phyloP scores from a whole-genome alignment of 2,329 filamentous ascomycete species.

The Colletotrichum trifolii region DNA sequence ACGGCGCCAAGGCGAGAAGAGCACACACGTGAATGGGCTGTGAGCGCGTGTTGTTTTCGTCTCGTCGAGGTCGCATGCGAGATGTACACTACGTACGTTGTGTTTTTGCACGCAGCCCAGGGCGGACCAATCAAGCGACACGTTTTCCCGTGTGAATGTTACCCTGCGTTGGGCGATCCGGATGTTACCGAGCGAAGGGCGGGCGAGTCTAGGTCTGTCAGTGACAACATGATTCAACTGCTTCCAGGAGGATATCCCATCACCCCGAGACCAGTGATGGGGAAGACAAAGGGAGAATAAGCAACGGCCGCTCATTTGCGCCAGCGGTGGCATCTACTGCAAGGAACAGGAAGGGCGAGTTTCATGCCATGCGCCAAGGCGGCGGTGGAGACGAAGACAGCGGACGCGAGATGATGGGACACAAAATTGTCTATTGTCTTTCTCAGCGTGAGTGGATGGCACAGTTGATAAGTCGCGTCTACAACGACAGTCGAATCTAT shows the following conservation, averaged over 20 bases:
- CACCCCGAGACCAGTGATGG: not conserved
- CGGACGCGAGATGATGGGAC: not conserved
- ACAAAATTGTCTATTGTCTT: not conserved
- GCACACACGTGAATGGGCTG: not conserved
- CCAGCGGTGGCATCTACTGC: not conserved
- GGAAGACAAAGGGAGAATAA: not conserved
- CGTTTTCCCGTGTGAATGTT: not conserved
- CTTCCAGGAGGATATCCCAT: constrained; percentile 1
- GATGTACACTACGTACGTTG: no score
- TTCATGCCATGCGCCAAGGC: constrained; percentile 28
- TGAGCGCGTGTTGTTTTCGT: no score
- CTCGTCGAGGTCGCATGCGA: no score
- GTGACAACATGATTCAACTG: not conserved
- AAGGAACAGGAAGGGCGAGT: constrained; percentile 18
- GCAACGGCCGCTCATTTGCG: not conserved
- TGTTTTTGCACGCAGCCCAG: no score
- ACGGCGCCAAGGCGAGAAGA: not conserved
- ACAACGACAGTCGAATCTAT: not conserved
- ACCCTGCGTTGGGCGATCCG: constrained; percentile 5
- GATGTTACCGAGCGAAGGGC: not conserved
- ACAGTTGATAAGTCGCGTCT: no score
- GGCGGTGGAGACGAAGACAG: not conserved
- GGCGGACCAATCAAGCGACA: constrained; percentile 1
- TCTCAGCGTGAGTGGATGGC: not conserved
- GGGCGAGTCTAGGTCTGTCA: not conserved